Evolutionary conservation across 1,284 basidiomycete genomes (phyloP), one percentile per base, ranked within the genome.

Genomic region (Naganishia albida): DNA sequence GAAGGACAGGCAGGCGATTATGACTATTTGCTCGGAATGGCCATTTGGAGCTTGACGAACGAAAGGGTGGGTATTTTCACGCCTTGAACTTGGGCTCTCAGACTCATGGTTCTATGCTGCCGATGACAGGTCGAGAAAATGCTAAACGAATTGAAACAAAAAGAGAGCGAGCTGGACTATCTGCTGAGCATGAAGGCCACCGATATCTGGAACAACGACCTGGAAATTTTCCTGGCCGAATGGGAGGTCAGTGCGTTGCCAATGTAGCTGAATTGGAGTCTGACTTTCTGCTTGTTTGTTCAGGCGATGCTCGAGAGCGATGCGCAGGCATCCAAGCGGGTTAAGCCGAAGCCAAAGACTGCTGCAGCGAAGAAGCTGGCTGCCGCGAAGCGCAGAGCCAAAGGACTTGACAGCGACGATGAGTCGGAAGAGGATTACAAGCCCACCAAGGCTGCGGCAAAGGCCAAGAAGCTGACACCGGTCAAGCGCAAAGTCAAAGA

Each of bases 21-120:
- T 74, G 95, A 99, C 77, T 99, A 99, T 80, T 80, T 99, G 67
- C 82, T 99, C 67, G 87, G 90, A 30, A 99, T 99, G 95, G 82
- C 91, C 6, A 94, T 99, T 76, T 94, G 87, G 83, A 97, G 88
- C 80, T 82, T 99, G 81, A 99, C 96, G 1, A 87, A 85, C 71
- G 95, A 99, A 80, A 95, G 90, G 86, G 93, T 90, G 65, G 23
- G 83, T 73, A 10, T 25, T 30, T 34, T 34, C 34, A 10, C 34
- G 34, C 34, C 34, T 34, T 34, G 34, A 34, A 34, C 6, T 10
- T 34, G 34, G 34, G 10, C 34, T 34, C 34, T 34, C 6, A 34
- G 34, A 34, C 34, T 34, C 34, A 34, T 34, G 34, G 34, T 10
- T 34, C 4, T 34, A 34, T 34, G 34, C 34, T 34, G 20, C 20